A percentile compares a stretch with the other conserved stretches of the same genome.
These are phyloP conservation scores for Pisolithus albus DNA, from an alignment of 768 basidiomycete genomes.

Conservation along the genomic window DNA sequence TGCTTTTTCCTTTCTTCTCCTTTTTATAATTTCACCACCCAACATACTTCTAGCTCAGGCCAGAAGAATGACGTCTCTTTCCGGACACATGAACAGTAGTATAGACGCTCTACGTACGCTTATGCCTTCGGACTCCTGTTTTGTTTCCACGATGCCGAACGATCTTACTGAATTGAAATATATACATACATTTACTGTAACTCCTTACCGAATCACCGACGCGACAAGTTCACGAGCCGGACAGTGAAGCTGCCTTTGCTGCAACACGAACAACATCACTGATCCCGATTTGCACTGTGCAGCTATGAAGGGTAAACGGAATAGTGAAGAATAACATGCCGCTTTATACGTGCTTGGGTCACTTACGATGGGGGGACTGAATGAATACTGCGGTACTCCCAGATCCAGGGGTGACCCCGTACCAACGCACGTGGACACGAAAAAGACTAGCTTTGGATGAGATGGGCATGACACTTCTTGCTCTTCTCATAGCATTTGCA, in stretches of 20 bases:
- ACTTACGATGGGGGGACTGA: background rate
- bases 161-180: background rate
- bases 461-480: conserved; percentile 5
- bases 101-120: background rate
- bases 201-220: no score
- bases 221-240: background rate
- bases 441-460: conserved; percentile 5
- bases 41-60: background rate
- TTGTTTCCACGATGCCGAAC: background rate
- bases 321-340: background rate
- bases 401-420: background rate
- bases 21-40: background rate
- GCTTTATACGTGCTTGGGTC: background rate
- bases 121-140: background rate
- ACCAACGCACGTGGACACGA: conserved; percentile 1
- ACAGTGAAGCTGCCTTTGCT: background rate
- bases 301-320: background rate
- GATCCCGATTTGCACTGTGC: background rate
- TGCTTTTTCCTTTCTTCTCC: no score
- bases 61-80: background rate
- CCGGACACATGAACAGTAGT: background rate
- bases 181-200: no score
- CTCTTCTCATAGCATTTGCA: conserved; percentile 31
- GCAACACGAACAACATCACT: background rate
- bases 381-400: background rate